Evolutionary conservation across 768 basidiomycete genomes (phyloP).

Genomic region (Phylloporus arenicola): DNA sequence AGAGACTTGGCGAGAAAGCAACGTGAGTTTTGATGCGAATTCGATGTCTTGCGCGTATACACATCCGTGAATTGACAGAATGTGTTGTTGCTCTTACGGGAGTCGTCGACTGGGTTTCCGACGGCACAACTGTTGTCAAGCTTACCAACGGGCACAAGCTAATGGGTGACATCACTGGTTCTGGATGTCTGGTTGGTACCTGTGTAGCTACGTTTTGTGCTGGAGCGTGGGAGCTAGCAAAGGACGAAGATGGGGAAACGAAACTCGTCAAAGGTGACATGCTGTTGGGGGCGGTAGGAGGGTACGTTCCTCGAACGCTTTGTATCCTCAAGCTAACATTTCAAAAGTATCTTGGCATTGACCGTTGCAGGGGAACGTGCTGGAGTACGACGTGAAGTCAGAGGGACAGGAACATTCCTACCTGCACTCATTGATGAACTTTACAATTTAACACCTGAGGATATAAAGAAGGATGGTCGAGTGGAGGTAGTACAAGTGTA

Average conservation of each 20-base stretch:
- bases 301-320: conserved; percentile 40
- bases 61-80: conserved; percentile 37
- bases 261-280: conserved; percentile 71
- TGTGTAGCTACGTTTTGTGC: conserved; percentile 78
- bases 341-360: conserved; percentile 46
- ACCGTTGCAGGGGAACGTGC: conserved; percentile 61
- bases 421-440: conserved; percentile 63
- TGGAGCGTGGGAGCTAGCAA: conserved; percentile 44
- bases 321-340: conserved; percentile 3
- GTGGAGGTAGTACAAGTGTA: conserved; percentile 17
- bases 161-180: conserved; percentile 81
- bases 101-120: conserved; percentile 74
- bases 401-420: conserved; percentile 60
- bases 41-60: background rate
- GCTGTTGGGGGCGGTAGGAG: conserved; percentile 69
- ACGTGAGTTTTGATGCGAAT: conserved; percentile 42
- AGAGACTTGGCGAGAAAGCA: conserved; percentile 64
- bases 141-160: conserved; percentile 69
- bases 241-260: conserved; percentile 28
- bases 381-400: conserved; percentile 45
- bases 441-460: conserved; percentile 38
- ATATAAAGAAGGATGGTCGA: conserved; percentile 26
- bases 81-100: conserved; percentile 83
- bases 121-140: conserved; percentile 65
- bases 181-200: conserved; percentile 81